Evolutionary conservation across 805 yeast species (phyloP).

Genomic region (Kockiozyma suomiensis): DNA sequence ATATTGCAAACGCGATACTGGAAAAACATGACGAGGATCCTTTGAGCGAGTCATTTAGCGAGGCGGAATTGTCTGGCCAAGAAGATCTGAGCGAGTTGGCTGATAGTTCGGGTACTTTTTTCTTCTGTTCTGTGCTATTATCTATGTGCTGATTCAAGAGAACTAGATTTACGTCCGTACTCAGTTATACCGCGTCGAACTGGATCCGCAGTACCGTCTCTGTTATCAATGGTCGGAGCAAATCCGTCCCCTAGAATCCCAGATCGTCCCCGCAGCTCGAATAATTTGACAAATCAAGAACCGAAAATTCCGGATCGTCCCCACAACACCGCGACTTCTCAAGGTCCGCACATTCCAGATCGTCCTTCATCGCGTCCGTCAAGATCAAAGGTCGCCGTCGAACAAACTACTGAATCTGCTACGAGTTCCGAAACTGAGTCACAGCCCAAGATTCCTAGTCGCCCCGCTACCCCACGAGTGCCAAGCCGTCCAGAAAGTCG

Average conservation of each 20-base stretch:
- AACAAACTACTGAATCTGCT: neutral
- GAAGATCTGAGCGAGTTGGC: neutral
- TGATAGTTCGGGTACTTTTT: neutral
- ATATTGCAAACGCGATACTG: slow-evolving; percentile 15
- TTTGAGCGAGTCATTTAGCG: slow-evolving; percentile 15
- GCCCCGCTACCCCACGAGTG: slow-evolving; percentile 9
- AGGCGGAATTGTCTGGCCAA: slow-evolving; percentile 13
- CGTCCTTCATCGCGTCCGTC: neutral
- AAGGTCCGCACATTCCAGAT: neutral
- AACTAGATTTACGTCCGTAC: no score
- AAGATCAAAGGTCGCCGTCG: neutral
- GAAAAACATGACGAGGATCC: slow-evolving; percentile 2
- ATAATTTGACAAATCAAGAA: neutral
- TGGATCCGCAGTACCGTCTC: no score
- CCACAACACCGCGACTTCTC: slow-evolving; percentile 7
- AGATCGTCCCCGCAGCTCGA: slow-evolving; percentile 12
- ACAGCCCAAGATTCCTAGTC: slow-evolving; percentile 13
- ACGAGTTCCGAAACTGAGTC: neutral
- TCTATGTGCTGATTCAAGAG: neutral
- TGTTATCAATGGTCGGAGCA: no score
- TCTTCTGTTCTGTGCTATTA: neutral
- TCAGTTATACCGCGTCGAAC: slow-evolving; percentile 19
- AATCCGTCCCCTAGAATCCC: slow-evolving; percentile 16
- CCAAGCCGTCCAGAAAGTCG: slow-evolving; percentile 12
- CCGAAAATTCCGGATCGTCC: slow-evolving; percentile 20